phyloP scores from a whole-genome alignment of 257 asterid species.

The Solanum appendiculatum region DNA sequence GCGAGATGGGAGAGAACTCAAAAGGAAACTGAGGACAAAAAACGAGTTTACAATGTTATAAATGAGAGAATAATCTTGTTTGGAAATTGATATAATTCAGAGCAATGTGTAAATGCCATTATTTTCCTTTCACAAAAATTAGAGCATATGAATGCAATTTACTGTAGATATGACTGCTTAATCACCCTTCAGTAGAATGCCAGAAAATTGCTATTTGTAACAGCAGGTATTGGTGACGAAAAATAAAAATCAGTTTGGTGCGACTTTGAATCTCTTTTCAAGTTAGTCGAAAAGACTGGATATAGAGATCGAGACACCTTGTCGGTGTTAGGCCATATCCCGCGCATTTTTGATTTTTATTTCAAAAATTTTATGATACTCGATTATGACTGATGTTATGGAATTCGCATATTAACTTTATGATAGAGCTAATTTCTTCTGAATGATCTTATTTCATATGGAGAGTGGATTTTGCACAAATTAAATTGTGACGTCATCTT shows the following conservation, averaged over 20 bases:
- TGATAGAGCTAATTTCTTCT: not conserved
- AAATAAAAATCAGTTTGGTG: not conserved
- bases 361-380: not conserved
- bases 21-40: too few relatives aligned
- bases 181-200: not conserved
- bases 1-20: not conserved
- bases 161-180: not conserved
- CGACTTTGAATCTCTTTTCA: not conserved
- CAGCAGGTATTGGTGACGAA: not conserved
- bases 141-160: not conserved
- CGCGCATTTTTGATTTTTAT: not conserved
- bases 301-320: not conserved
- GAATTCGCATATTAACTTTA: not conserved
- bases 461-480: not conserved
- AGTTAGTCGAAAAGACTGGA: not conserved
- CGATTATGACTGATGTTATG: not conserved
- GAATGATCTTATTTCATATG: not conserved
- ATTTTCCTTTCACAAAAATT: not conserved
- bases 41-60: not conserved
- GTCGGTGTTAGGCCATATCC: not conserved
- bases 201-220: not conserved
- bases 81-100: not conserved
- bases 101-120: not conserved
- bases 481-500: not conserved
- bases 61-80: not conserved